Base-by-base conservation (phyloP, 805 yeast species). In the Saturnispora sekii region DNA sequence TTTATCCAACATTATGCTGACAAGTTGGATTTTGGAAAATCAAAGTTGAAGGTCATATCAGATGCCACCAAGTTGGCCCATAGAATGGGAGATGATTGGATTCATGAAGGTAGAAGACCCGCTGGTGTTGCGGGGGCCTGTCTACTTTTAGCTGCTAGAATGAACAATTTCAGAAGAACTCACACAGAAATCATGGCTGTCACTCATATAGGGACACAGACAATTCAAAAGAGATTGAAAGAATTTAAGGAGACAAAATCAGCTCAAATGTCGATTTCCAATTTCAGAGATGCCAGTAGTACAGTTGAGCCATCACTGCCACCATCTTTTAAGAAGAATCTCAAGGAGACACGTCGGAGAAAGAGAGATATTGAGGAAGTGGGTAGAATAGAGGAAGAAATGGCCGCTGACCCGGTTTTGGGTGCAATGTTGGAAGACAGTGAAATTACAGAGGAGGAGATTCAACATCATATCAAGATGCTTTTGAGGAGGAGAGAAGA, bases 71-170 rank as follows among this genome's bases (percentile, higher is more conserved):
- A 80, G 54, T 65, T 93, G 17, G 95, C 96, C 0, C 85, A 79
- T 58, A 72, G 96, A 53, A 93, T 93, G 99, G 73, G 89, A 11
- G 76, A 79, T 36, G 97, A 93, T 58, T 93, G 97, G 97, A 84
- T 93, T 53, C 85, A 81, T 60, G 95, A 87, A 64, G 99, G 99
- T 21, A 75, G 99, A 59, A 73, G 97, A 50, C 98, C 99, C 0
- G 97, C 98, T 0, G 98, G 99, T 56, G 78, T 93, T 44, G 98
- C 98, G 0, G 99, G 97, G 17, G 98, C 98, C 0, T 88, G 97
- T 63, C 70, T 93, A 2, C 61, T 94, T 38, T 66, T 93, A 41
- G 98, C 99, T 0, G 93, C 97, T 2, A 74, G 98, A 63, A 94
- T 93, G 97, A 93, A 93, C 64, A 89, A 89, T 58, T 81, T 84